Evolutionary conservation across 805 yeast genomes (phyloP), one percentile per base, ranked within the genome.

Genomic region (Candida ipomoeae): DNA sequence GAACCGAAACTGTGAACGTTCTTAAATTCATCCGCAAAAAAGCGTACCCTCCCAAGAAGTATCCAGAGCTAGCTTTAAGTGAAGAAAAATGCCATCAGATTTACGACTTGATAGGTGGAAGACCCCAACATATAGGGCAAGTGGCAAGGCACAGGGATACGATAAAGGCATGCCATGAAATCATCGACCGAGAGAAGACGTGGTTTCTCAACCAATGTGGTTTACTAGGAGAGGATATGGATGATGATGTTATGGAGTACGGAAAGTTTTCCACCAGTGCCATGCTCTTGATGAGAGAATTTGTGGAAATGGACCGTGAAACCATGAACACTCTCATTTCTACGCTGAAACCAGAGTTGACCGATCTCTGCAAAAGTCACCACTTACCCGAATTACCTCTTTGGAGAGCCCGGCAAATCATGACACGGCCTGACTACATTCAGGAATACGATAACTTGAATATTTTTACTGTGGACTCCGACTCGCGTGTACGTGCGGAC

Each of bases 131-230:
- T 64, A 66, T 88, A 3, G 79, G 86, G 2, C 84, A 84, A 43
- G 92, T 85, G 1, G 80, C 87, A 0, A 71, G 83, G 34, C 84
- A 82, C 47, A 55, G 61, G 20, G 81, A 84, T 57, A 71, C 83
- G 58, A 59, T 84, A 32, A 65, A 67, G 33, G 89, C 89, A 0
- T 82, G 88, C 55, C 86, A 86, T 58, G 77, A 74, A 52, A 73
- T 88, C 33, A 86, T 88, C 50, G 94, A 88, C 62, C 71, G 85
- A 7, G 96, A 88, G 57, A 86, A 85, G 62, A 86, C 90, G 0
- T 88, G 96, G 96, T 85, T 87, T 55, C 72, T 88, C 55, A 88
- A 86, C 61, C 89, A 87, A 59, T 87, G 95, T 66, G 94, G 89
- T 0, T 68, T 88, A 13, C 66, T 88, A 8, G 96, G 95, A 2